A percentile compares a stretch with the other conserved stretches of the same genome.
phyloP scores from a whole-genome alignment of 169 alveolate genomes.

The Blepharisma undulans region DNA sequence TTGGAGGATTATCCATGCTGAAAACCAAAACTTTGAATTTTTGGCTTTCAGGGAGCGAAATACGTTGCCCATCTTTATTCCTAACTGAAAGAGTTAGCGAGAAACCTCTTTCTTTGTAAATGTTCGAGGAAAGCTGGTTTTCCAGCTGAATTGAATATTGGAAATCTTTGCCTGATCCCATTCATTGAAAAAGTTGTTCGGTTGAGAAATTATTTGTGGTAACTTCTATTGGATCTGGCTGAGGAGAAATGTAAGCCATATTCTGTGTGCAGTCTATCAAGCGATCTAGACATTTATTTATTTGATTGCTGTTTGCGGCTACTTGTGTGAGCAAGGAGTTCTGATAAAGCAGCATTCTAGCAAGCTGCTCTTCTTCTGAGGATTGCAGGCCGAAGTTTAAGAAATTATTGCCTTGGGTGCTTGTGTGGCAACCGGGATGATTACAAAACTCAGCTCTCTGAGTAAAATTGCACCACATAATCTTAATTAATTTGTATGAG shows the following conservation, averaged over 20 bases:
- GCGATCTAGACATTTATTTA: not conserved
- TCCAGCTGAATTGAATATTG: slow-evolving; percentile 9
- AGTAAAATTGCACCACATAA: not conserved
- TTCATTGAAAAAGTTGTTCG: not conserved
- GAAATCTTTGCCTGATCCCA: not conserved
- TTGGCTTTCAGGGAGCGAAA: not conserved
- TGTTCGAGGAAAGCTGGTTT: not conserved
- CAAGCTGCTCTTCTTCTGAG: not conserved
- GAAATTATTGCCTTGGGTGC: not conserved
- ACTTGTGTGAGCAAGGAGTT: not conserved
- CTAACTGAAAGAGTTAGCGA: not conserved
- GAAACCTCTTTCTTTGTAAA: slow-evolving; percentile 32
- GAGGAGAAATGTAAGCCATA: not conserved
- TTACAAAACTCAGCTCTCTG: not conserved
- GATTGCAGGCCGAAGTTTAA: not conserved
- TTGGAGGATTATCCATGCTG: slow-evolving; percentile 30
- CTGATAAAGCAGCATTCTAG: not conserved
- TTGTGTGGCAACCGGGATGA: not conserved
- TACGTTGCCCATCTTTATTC: not conserved
- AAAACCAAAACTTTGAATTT: not conserved
- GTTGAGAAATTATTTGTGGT: not conserved
- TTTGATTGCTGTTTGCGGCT: not conserved
- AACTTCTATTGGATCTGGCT: not conserved
- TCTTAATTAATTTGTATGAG: not conserved
- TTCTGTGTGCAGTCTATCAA: not conserved